Base-by-base conservation (phyloP, 768 basidiomycete genomes). In the Galerina marginata region DNA sequence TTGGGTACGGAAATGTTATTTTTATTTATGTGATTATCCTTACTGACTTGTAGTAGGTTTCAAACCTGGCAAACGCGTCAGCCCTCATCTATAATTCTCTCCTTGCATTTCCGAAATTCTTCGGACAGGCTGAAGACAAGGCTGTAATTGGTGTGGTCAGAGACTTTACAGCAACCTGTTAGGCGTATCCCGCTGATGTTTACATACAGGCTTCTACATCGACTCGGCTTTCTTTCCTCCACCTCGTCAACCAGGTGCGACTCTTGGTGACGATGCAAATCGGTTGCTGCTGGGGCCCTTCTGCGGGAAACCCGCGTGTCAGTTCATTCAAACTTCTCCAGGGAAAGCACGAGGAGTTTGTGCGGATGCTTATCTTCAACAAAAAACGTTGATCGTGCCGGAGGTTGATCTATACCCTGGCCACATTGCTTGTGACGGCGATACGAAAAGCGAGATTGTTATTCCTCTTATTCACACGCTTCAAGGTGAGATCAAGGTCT, bases 81-180 rank as follows among this genome's bases (percentile, higher is more conserved):
- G 87, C 93, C 6, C 74, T 96, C 53, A 83, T 97, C 44, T 96
- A 87, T 78, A 86, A 89, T 66, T 82, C 91, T 10, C 82, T 95
- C 47, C 82, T 86, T 48, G 87, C 86, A 14, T 96, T 89, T 63
- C 75, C 79, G 11, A 69, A 81, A 25, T 76, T 84, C 67, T 95
- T 92, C 66, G 93, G 92, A 29, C 67, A 68, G 38, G 79, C 80
- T 14, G 77, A 83, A 37, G 81, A 83, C 39, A 83, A 86, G 54
- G 85, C 90, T 3, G 92, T 96, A 20, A 96, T 70, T 98, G 95
- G 96, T 90, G 90, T 78, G 96, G 96, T 95, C 66, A 77, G 92
- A 75, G 29, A 26, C 26, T 25, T n/a, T 57, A 20, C 40, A 14
- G 11, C n/a, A 40, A 16, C 25, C 25, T 20, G 15, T 4, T 25